phyloP scores from a whole-genome alignment of 345 rosid species.

The Mangifera indica region DNA sequence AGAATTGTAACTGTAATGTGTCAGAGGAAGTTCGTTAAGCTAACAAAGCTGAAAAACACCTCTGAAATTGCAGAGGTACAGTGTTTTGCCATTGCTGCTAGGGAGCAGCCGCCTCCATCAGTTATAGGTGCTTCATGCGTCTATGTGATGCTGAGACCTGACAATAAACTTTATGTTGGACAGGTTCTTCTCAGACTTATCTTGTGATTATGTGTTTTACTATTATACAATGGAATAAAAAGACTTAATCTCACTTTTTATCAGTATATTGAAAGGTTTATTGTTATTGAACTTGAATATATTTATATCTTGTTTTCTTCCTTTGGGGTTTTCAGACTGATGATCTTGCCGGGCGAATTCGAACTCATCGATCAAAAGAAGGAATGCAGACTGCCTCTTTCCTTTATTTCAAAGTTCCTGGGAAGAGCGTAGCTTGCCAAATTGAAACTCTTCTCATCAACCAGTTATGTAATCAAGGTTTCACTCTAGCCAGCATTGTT shows the following conservation, averaged over 20 bases:
- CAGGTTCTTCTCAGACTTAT: slow-evolving; percentile 44
- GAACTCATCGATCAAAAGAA: slow-evolving; percentile 62
- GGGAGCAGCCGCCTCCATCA: slow-evolving; percentile 97
- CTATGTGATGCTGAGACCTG: slow-evolving; percentile 81
- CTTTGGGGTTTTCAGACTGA: slow-evolving; percentile 51
- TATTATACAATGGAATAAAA: neutral
- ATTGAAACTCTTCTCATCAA: slow-evolving; percentile 91
- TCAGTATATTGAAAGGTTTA: neutral
- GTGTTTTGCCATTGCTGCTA: slow-evolving; percentile 56
- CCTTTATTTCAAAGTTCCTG: slow-evolving; percentile 70
- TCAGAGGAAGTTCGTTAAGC: slow-evolving; percentile 55
- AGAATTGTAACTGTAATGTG: slow-evolving; percentile 44
- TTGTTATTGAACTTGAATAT: neutral
- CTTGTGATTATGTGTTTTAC: neutral
- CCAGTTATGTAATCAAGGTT: slow-evolving; percentile 69
- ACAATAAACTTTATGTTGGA: slow-evolving; percentile 77
- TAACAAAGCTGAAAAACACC: slow-evolving; percentile 35
- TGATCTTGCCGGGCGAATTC: slow-evolving; percentile 84
- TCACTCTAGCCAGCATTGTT: slow-evolving; percentile 58
- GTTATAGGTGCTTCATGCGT: slow-evolving; percentile 80
- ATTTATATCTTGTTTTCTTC: neutral
- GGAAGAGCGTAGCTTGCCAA: slow-evolving; percentile 92
- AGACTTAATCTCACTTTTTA: neutral
- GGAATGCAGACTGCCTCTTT: slow-evolving; percentile 72
- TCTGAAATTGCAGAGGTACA: slow-evolving; percentile 36